Evolutionary conservation across 169 alveolate genomes (phyloP).

Genomic region (Cryptosporidium ryanae): DNA sequence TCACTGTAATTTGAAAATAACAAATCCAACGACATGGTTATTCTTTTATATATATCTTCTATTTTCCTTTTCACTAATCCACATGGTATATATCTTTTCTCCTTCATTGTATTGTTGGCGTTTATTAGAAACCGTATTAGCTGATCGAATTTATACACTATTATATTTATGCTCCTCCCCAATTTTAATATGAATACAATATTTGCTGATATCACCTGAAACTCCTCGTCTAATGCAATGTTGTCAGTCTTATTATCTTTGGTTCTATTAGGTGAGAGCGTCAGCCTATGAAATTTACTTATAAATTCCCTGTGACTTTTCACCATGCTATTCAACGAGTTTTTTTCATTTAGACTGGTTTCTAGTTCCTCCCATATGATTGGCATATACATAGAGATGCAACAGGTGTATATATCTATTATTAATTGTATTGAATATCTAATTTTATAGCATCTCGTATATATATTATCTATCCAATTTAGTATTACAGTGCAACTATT

Average conservation of each 20-base stretch:
- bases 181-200: slow-evolving; percentile 38
- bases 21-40: slow-evolving; percentile 31
- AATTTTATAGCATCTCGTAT: slow-evolving; percentile 12
- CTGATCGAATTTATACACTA: slow-evolving; percentile 10
- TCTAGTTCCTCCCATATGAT: slow-evolving; percentile 17
- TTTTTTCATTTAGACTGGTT: background rate
- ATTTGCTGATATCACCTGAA: slow-evolving; percentile 35
- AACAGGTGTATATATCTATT: slow-evolving; percentile 11
- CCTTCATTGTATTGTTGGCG: slow-evolving; percentile 2
- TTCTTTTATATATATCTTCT: slow-evolving; percentile 16
- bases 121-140: slow-evolving; percentile 8
- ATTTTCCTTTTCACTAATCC: slow-evolving; percentile 37
- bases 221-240: slow-evolving; percentile 17
- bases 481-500: slow-evolving; percentile 23
- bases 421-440: slow-evolving; percentile 47
- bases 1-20: slow-evolving; percentile 34
- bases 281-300: slow-evolving; percentile 15
- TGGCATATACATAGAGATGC: slow-evolving; percentile 9
- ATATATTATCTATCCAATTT: slow-evolving; percentile 46
- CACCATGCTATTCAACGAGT: slow-evolving; percentile 22
- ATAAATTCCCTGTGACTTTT: slow-evolving; percentile 13
- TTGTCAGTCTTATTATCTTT: background rate
- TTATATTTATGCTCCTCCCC: slow-evolving; percentile 11
- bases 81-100: slow-evolving; percentile 42
- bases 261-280: slow-evolving; percentile 29